Base-by-base conservation (phyloP, 768 basidiomycete species). In the Lentinula boryana region DNA sequence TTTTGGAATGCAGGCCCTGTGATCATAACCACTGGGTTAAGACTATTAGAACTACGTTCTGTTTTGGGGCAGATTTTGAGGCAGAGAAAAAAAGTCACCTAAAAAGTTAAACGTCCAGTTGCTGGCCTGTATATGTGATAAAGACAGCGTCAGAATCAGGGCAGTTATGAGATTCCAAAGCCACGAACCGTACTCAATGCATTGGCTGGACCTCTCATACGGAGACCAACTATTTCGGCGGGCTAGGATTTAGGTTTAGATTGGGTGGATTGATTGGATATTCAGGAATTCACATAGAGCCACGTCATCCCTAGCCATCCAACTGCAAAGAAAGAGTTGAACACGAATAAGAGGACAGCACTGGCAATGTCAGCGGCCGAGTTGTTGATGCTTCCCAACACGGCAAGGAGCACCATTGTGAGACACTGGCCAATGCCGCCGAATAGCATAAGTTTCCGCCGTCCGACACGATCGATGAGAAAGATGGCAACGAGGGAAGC, bases 261-360 rank as follows among this genome's bases (percentile, higher is more conserved):
- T 23, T 35, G 35, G 40, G 49, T 10, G 6, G 8, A 23, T 5
- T 23, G 18, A 9, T 18, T 4, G 21, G 1, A 23, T 10, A 9
- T 7, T 18, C 38, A 36, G 36, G 53, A 74, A 74, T 82, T 67
- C 63, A 84, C 84, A 65, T 85, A 87, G 62, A 88, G 73, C 85
- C 86, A 88, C 1, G 87, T 85, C 81, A 87, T 85, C 16, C 86
- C 84, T 44, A 88, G 69, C 86, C 86, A 89, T 0, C 86, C 86
- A 57, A 86, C 71, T 0, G 85, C 85, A 67, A 89, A 89, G 73
- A 85, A 84, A 15, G 83, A 83, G 69, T 87, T 87, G 77, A 86
- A 88, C n/a, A 86, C 79, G 68, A 89, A 88, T 1, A 88, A 70
- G 2, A 86, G 67, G 38, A 87, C 75, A 0, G 82, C 75, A 31